Conservation (phyloP, 2,329 filamentous ascomycete genomes). For the Fusarium sp. region DNA sequence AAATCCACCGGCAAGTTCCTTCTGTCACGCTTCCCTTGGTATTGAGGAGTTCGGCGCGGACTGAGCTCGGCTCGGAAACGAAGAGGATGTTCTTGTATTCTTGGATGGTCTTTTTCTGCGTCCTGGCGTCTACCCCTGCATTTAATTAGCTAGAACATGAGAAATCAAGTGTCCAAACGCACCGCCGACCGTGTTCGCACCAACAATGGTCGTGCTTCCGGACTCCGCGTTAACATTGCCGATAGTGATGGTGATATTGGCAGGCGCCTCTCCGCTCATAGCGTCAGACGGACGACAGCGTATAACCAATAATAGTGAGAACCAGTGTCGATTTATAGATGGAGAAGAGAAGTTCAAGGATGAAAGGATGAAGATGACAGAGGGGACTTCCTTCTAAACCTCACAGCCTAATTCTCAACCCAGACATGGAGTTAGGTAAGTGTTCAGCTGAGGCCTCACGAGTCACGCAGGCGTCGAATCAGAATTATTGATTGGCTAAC, state of each 20-base stretch:
- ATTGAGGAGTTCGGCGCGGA: background rate
- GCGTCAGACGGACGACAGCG: background rate
- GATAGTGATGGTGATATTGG: background rate
- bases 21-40: background rate
- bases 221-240: background rate
- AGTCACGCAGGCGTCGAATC: too few species aligned
- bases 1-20: background rate
- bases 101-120: too few species aligned
- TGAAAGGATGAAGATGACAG: background rate
- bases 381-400: background rate
- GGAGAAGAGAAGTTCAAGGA: background rate
- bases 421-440: background rate
- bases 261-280: background rate
- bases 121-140: background rate
- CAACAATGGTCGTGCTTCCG: background rate
- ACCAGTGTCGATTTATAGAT: background rate
- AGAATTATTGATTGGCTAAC: too few species aligned
- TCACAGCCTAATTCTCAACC: background rate
- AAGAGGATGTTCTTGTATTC: background rate
- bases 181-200: background rate
- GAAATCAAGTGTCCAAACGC: background rate
- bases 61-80: background rate
- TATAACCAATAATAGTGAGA: background rate
- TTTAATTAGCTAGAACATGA: rapidly evolving
- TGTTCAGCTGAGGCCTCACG: background rate